Evolutionary conservation across 2,329 filamentous ascomycete species (phyloP).

Genomic region (Aspergillus ruber): DNA sequence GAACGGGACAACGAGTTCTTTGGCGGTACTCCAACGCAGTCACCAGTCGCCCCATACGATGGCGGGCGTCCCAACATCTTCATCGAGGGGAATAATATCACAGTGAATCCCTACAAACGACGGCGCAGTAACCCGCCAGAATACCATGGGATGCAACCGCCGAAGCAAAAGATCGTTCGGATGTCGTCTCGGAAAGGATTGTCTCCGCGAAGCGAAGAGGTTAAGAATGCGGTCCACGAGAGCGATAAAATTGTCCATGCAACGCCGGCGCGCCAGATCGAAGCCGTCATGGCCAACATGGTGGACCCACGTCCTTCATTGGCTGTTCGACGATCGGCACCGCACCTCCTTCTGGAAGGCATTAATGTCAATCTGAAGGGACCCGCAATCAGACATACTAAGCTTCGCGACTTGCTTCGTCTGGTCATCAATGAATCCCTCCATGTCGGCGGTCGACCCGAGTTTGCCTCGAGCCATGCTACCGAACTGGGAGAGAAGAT

Average conservation of each 20-base stretch:
- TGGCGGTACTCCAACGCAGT: constrained; percentile 12
- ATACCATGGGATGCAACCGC: constrained; percentile 24
- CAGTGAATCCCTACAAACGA: constrained; percentile 40
- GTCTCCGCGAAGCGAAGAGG: constrained; percentile 34
- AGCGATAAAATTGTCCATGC: constrained; percentile 36
- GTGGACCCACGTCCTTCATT: constrained; percentile 30
- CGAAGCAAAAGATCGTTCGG: constrained; percentile 31
- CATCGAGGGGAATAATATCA: constrained; percentile 38
- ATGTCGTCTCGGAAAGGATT: constrained; percentile 27
- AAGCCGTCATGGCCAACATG: constrained; percentile 35
- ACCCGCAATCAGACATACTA: constrained; percentile 37
- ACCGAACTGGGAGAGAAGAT: constrained; percentile 41
- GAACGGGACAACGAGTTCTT: constrained; percentile 32
- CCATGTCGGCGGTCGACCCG: constrained; percentile 42
- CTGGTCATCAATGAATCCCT: constrained; percentile 44
- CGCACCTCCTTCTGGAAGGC: constrained; percentile 30
- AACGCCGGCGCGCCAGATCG: constrained; percentile 28
- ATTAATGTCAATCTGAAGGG: constrained; percentile 28
- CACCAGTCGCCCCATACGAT: constrained; percentile 21
- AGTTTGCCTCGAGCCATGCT: constrained; percentile 40
- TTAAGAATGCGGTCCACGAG: constrained; percentile 38
- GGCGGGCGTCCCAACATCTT: constrained; percentile 32
- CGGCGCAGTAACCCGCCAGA: constrained; percentile 37
- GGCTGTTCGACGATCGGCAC: constrained; percentile 29
- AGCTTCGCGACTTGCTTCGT: constrained; percentile 40